Conservation (phyloP, 2,329 filamentous ascomycete species). For the Endoconidiophora laricicola region DNA sequence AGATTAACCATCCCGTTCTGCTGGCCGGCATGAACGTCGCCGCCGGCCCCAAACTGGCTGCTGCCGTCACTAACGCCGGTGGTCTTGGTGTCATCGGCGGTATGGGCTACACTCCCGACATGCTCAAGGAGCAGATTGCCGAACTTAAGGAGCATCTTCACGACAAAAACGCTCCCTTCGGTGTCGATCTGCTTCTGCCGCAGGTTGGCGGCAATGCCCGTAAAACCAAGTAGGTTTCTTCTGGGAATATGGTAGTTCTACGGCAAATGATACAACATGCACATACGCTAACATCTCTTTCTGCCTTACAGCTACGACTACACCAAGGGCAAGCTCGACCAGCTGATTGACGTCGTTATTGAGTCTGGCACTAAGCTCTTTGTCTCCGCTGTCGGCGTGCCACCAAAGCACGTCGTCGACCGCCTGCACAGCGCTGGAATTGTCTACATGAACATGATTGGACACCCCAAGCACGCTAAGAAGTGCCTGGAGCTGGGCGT, state of each 20-base stretch:
- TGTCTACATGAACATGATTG: constrained; percentile 99
- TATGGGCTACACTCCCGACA: constrained; percentile 89
- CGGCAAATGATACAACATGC: background rate
- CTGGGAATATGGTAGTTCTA: background rate
- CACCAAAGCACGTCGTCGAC: constrained; percentile 76
- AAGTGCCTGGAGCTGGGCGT: constrained; percentile 86
- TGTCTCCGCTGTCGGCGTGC: constrained; percentile 90
- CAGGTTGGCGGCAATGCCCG: constrained; percentile 88
- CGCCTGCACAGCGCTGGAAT: constrained; percentile 75
- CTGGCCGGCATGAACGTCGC: constrained; percentile 99
- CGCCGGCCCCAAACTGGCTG: constrained; percentile 86
- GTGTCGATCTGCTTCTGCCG: constrained; percentile 81
- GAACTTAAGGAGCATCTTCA: constrained; percentile 78
- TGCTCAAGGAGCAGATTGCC: constrained; percentile 86
- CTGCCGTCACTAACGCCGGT: constrained; percentile 91
- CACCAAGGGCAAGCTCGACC: constrained; percentile 93
- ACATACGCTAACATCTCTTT: constrained; percentile 14
- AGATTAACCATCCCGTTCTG: constrained; percentile 92
- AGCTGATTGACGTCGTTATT: constrained; percentile 84
- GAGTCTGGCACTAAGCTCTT: constrained; percentile 82
- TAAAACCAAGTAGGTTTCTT: constrained; percentile 58
- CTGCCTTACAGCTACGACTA: constrained; percentile 72
- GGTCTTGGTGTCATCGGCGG: constrained; percentile 94
- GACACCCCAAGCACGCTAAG: constrained; percentile 95
- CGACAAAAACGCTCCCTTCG: constrained; percentile 90